These are phyloP conservation scores for Botrytis pseudocinerea DNA, from an alignment of 2,329 filamentous ascomycete genomes.

Conservation along the genomic window DNA sequence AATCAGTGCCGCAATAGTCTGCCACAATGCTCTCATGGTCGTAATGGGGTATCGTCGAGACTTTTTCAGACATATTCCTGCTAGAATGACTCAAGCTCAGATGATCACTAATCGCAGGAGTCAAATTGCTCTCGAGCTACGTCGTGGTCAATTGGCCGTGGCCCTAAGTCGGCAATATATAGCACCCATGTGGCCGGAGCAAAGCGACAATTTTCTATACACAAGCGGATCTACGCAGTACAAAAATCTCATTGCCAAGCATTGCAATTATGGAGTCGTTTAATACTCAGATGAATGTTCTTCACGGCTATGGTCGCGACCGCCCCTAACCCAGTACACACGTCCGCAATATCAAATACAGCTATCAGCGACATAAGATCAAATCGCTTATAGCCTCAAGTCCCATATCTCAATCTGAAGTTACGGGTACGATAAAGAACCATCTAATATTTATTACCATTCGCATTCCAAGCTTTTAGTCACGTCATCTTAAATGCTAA, in stretches of 20 bases:
- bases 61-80: not conserved
- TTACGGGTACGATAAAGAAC: not conserved
- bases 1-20: not conserved
- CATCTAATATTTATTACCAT: not conserved
- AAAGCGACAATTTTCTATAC: not conserved
- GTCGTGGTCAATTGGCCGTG: not conserved
- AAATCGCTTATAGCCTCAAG: not conserved
- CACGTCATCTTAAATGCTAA: rapidly evolving
- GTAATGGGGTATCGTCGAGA: not conserved
- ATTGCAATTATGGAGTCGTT: not conserved
- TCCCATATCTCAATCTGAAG: not conserved
- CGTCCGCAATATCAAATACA: not conserved
- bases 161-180: no score
- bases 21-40: not conserved
- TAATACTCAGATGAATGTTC: no score
- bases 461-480: rapidly evolving
- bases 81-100: not conserved
- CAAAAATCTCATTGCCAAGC: not conserved
- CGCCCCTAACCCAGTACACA: no score
- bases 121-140: not conserved
- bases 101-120: not conserved
- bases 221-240: not conserved
- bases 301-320: no score
- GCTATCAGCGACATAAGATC: not conserved
- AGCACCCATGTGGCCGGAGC: no score